These are phyloP conservation scores for Neurospora sp. DNA, from an alignment of 495 filamentous ascomycete genomes.

Conservation along the genomic window DNA sequence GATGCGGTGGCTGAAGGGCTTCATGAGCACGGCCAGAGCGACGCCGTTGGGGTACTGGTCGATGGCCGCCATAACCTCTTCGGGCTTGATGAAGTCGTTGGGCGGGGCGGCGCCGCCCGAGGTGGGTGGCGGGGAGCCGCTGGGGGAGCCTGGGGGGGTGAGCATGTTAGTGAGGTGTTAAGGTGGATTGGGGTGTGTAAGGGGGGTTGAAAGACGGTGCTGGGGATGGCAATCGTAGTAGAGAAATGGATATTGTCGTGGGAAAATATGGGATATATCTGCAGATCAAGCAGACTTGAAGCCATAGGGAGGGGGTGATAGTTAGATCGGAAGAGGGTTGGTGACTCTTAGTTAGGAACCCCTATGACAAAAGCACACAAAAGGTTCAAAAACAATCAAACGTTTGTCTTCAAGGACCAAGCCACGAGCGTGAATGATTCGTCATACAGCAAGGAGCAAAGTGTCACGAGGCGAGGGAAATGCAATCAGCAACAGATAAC, in stretches of 20 bases:
- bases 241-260: background rate
- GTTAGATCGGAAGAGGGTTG: background rate
- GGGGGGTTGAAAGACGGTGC: background rate
- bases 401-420: background rate
- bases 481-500: background rate
- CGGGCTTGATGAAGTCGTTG: background rate
- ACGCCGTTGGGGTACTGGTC: background rate
- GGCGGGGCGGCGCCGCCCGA: background rate
- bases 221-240: background rate
- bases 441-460: background rate
- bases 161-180: background rate
- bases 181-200: background rate
- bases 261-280: background rate
- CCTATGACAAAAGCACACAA: background rate
- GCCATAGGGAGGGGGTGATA: background rate
- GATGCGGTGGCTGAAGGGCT: slow-evolving; percentile 50
- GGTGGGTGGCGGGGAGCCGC: background rate
- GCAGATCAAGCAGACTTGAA: background rate
- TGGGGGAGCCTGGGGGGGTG: background rate
- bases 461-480: background rate
- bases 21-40: slow-evolving; percentile 47
- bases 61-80: background rate
- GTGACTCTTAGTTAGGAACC: background rate
- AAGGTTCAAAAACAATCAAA: background rate
- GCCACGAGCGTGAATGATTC: background rate